A percentile compares a stretch with the other conserved stretches of the same genome.
Conservation (phyloP, 306 rosid species). For the Amphicarpaea edgeworthii region DNA sequence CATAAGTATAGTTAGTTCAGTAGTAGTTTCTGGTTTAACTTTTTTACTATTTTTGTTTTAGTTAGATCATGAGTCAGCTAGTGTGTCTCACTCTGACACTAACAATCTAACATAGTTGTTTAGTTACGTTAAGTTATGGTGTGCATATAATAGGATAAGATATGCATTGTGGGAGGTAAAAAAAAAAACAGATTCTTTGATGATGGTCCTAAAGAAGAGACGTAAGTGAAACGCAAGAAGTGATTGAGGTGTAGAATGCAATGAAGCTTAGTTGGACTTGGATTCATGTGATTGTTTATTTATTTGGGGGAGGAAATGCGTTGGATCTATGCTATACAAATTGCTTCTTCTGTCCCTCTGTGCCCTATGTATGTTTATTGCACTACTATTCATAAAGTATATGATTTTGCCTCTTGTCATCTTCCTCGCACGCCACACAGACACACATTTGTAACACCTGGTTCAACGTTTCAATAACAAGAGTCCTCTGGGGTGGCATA, state of each 20-base stretch:
- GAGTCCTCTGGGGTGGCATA: neutral
- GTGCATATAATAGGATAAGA: neutral
- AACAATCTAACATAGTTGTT: neutral
- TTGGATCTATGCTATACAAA: slow-evolving; percentile 29
- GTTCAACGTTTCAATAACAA: slow-evolving; percentile 3
- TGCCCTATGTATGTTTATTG: neutral
- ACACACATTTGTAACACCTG: neutral
- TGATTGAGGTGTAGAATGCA: slow-evolving; percentile 1
- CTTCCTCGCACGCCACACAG: neutral
- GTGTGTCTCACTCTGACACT: slow-evolving; percentile 8
- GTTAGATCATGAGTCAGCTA: slow-evolving; percentile 12
- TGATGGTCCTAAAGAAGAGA: slow-evolving; percentile 34
- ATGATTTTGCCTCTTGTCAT: neutral
- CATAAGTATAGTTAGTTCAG: no score
- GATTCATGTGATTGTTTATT: slow-evolving; percentile 21
- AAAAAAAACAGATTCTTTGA: no score
- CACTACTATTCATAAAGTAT: no score
- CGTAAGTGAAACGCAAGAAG: slow-evolving; percentile 49
- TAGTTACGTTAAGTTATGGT: neutral
- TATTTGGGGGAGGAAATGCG: slow-evolving; percentile 29
- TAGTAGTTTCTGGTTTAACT: neutral
- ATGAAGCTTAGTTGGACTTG: slow-evolving; percentile 9
- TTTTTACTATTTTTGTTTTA: neutral
- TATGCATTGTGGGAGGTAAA: no score
- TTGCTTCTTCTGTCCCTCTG: slow-evolving; percentile 22